A percentile compares a stretch with the other conserved stretches of the same genome.
Conservation (phyloP, 2,329 filamentous ascomycete genomes). For the Monosporascus sp. region DNA sequence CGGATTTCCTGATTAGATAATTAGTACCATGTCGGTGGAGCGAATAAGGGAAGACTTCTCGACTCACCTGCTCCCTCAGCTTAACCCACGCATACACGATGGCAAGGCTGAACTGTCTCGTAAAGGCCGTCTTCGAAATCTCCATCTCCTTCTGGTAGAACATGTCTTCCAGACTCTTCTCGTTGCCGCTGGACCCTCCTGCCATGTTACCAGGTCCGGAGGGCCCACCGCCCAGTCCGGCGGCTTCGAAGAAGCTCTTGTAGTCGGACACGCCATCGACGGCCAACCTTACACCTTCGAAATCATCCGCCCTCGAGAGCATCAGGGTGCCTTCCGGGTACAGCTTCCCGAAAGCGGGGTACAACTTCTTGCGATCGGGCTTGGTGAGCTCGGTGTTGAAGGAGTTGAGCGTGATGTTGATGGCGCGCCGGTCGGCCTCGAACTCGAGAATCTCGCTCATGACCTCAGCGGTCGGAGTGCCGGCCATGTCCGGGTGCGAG, state of each 20-base stretch:
- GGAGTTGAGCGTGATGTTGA: conserved; percentile 98
- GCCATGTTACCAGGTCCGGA: conserved; percentile 78
- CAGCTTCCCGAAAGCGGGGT: conserved; percentile 83
- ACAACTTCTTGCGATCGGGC: conserved; percentile 90
- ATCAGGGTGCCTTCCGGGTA: conserved; percentile 94
- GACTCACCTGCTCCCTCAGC: conserved; percentile 84
- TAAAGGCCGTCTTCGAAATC: conserved; percentile 91
- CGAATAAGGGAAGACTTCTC: not conserved
- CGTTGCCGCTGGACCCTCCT: conserved; percentile 71
- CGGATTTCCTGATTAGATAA: conserved; percentile 74
- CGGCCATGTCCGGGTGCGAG: conserved; percentile 75
- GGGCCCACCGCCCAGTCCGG: conserved; percentile 67
- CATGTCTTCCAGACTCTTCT: conserved; percentile 89
- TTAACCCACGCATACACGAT: conserved; percentile 98
- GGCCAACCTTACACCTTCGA: conserved; percentile 87
- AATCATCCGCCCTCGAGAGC: conserved; percentile 89
- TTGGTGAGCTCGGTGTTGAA: conserved; percentile 96
- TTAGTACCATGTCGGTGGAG: conserved; percentile 1
- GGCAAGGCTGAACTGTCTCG: conserved; percentile 88
- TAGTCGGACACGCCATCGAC: conserved; percentile 92
- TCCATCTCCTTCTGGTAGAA: conserved; percentile 99
- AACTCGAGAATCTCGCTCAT: conserved; percentile 97
- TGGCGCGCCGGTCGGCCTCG: conserved; percentile 90
- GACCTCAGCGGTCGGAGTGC: conserved; percentile 85
- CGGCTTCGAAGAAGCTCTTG: conserved; percentile 92